phyloP scores from a whole-genome alignment of 2,329 filamentous ascomycete genomes.

The Microdochium paspali region DNA sequence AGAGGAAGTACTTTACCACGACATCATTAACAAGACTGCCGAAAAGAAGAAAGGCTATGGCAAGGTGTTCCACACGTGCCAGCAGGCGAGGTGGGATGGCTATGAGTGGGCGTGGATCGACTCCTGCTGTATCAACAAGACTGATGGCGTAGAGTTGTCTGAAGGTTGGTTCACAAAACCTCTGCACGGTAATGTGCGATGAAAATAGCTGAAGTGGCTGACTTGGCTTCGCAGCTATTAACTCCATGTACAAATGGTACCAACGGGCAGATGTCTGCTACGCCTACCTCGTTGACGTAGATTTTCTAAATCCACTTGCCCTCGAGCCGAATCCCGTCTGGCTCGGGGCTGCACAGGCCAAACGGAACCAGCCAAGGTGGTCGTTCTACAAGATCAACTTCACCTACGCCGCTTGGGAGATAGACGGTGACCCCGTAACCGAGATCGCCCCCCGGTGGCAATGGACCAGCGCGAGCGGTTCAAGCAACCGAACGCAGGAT shows the following conservation, averaged over 20 bases:
- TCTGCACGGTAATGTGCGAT: no score
- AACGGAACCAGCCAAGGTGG: conserved; percentile 6
- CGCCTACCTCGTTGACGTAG: conserved; percentile 12
- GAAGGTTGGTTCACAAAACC: conserved; percentile 4
- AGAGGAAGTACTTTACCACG: conserved; percentile 3
- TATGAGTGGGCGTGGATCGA: conserved; percentile 13
- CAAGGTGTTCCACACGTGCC: background rate
- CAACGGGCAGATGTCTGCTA: conserved; percentile 8
- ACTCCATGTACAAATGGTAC: conserved; percentile 12
- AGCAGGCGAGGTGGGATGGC: background rate
- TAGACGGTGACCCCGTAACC: background rate
- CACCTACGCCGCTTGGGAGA: conserved; percentile 8
- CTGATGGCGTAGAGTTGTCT: conserved; percentile 9
- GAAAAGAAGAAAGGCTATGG: conserved; percentile 1
- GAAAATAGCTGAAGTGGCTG: no score
- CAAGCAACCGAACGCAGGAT: background rate
- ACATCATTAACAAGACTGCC: background rate
- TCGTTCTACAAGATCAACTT: conserved; percentile 8
- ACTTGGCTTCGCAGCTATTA: conserved; percentile 3
- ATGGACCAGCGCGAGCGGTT: background rate
- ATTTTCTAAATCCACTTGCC: background rate
- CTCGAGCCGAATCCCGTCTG: conserved; percentile 11
- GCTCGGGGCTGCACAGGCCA: conserved; percentile 18
- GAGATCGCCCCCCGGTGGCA: background rate
- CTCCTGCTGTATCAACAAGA: conserved; percentile 15